A percentile compares a stretch with the other conserved stretches of the same genome.
Conservation (phyloP, 345 rosid genomes). For the Geranium rotundifolium region DNA sequence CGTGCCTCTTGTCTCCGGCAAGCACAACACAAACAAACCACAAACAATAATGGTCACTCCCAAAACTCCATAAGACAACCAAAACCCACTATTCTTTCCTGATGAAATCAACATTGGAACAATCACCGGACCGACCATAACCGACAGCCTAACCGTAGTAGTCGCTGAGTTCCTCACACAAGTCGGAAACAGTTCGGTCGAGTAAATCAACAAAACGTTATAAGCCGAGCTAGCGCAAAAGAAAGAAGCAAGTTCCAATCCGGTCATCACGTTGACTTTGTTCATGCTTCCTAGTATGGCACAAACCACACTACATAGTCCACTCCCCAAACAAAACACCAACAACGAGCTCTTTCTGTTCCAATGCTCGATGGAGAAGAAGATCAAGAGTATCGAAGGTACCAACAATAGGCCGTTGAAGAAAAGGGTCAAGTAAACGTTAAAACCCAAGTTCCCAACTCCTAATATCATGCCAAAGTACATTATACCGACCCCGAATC, state of each 20-base stretch:
- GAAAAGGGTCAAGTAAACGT: slow-evolving; percentile 27
- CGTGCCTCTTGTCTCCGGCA: no score
- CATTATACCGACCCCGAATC: slow-evolving; percentile 34
- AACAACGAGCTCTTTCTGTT: slow-evolving; percentile 29
- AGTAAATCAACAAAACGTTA: slow-evolving; percentile 32
- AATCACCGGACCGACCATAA: slow-evolving; percentile 44
- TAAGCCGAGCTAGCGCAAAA: no score
- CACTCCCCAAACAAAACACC: slow-evolving; percentile 20
- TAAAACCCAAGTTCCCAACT: slow-evolving; percentile 26
- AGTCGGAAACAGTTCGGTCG: slow-evolving; percentile 52
- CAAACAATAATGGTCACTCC: slow-evolving; percentile 45
- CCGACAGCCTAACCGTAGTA: slow-evolving; percentile 50
- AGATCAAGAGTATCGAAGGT: slow-evolving; percentile 25
- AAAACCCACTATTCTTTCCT: slow-evolving; percentile 25
- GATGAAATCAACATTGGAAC: slow-evolving; percentile 48
- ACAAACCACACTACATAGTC: slow-evolving; percentile 22
- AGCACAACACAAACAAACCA: slow-evolving; percentile 31
- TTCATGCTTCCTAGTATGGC: slow-evolving; percentile 8
- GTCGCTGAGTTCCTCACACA: slow-evolving; percentile 56
- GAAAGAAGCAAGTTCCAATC: slow-evolving; percentile 37
- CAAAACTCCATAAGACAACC: slow-evolving; percentile 33
- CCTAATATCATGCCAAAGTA: slow-evolving; percentile 39
- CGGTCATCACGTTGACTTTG: slow-evolving; percentile 14
- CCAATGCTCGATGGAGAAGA: slow-evolving; percentile 15
- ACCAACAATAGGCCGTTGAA: slow-evolving; percentile 34